These are phyloP conservation scores for Holtermannia corniformis DNA, from an alignment of 768 basidiomycete genomes.

Conservation along the genomic window DNA sequence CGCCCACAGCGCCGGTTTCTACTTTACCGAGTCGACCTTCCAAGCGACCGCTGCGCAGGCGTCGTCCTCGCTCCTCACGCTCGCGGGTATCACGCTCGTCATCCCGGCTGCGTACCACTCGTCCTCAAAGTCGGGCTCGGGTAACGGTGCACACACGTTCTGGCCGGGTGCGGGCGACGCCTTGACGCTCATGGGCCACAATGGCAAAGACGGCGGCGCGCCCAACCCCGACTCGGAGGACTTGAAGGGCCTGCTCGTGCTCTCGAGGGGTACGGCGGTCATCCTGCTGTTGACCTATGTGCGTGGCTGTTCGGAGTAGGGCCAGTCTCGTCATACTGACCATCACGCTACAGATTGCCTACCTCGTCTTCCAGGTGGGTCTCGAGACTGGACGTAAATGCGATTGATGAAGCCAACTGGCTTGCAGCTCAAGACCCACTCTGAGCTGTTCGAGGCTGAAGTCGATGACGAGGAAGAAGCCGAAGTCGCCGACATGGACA, in stretches of 20 bases:
- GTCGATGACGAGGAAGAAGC: constrained; percentile 44
- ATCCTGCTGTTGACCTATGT: constrained; percentile 65
- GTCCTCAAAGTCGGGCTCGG: neutral
- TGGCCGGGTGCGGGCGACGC: no score
- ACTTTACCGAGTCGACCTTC: constrained; percentile 60
- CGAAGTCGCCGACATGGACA: constrained; percentile 57
- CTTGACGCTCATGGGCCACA: constrained; percentile 23
- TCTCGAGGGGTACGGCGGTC: constrained; percentile 72
- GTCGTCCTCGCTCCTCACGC: constrained; percentile 59
- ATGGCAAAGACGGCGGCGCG: constrained; percentile 14
- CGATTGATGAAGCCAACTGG: no score
- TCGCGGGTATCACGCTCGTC: constrained; percentile 78
- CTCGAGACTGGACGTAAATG: no score
- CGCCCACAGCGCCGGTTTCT: constrained; percentile 51
- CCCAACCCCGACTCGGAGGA: constrained; percentile 29
- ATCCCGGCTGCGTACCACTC: constrained; percentile 74
- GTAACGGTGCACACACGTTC: constrained; percentile 1
- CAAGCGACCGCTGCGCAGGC: constrained; percentile 78
- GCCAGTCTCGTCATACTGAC: neutral
- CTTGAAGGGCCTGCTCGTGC: constrained; percentile 54
- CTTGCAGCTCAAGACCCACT: constrained; percentile 60
- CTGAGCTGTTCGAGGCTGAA: constrained; percentile 52
- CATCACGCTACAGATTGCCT: neutral
- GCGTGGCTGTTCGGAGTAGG: constrained; percentile 41
- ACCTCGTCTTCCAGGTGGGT: neutral